A percentile compares a stretch with the other conserved stretches of the same genome.
phyloP scores from a whole-genome alignment of 805 yeast genomes.

The Metschnikowia dekortorum region DNA sequence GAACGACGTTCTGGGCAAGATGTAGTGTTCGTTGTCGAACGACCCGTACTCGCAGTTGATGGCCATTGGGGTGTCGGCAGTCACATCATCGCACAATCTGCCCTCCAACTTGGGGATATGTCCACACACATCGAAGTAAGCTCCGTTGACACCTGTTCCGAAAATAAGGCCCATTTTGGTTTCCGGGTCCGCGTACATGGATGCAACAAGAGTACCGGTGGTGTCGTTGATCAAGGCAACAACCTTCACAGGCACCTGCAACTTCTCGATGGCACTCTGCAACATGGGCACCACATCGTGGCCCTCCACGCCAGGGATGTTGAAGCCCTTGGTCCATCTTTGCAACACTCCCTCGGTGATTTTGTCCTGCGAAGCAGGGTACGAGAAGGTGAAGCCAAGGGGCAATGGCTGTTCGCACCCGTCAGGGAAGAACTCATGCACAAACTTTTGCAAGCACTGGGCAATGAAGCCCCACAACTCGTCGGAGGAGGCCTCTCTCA shows the following conservation, averaged over 20 bases:
- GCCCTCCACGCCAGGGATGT: slow-evolving; percentile 90
- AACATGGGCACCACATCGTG: slow-evolving; percentile 90
- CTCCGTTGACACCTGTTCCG: slow-evolving; percentile 98
- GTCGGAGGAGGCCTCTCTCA: slow-evolving; percentile 76
- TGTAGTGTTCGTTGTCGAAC: slow-evolving; percentile 82
- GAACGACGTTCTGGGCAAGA: slow-evolving; percentile 86
- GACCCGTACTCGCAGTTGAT: slow-evolving; percentile 99
- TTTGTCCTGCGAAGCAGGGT: slow-evolving; percentile 79
- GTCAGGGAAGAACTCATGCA: slow-evolving; percentile 62
- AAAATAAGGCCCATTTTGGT: slow-evolving; percentile 93
- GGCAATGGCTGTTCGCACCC: slow-evolving; percentile 59
- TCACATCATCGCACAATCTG: slow-evolving; percentile 57
- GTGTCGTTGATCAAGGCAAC: slow-evolving; percentile 95
- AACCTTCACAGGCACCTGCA: slow-evolving; percentile 72
- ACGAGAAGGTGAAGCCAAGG: slow-evolving; percentile 92
- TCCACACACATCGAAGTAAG: slow-evolving; percentile 74
- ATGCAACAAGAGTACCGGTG: slow-evolving; percentile 94
- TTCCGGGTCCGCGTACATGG: slow-evolving; percentile 83
- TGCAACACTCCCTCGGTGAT: slow-evolving; percentile 85
- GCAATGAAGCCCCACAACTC: slow-evolving; percentile 87
- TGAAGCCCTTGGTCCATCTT: slow-evolving; percentile 98
- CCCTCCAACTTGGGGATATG: slow-evolving; percentile 82
- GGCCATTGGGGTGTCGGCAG: slow-evolving; percentile 73
- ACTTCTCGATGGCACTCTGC: slow-evolving; percentile 64
- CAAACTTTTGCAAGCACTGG: slow-evolving; percentile 65